These are phyloP conservation scores for Pyrenophora tritici-repentis DNA, from an alignment of 2,329 filamentous ascomycete genomes.

Conservation along the genomic window DNA sequence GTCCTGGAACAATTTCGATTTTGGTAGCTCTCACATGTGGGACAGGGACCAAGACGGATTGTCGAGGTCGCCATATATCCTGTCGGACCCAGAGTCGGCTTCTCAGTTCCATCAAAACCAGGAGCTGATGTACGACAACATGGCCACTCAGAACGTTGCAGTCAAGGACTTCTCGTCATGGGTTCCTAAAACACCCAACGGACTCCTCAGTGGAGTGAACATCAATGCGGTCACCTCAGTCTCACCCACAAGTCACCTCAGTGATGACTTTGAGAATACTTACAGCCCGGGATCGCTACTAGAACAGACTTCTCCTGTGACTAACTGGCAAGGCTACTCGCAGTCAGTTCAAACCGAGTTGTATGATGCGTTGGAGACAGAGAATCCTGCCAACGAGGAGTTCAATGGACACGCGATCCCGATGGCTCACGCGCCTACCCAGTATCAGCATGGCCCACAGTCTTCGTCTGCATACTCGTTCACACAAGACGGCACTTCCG, in stretches of 20 bases:
- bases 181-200: background rate
- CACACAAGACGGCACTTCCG: conserved; percentile 14
- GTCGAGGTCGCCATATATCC: conserved; percentile 11
- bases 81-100: conserved; percentile 1
- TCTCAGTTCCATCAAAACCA: conserved; percentile 9
- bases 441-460: background rate
- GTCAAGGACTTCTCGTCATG: conserved; percentile 10
- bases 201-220: conserved; percentile 2
- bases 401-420: background rate
- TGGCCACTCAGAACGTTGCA: conserved; percentile 2
- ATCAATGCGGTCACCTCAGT: conserved; percentile 11
- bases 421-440: background rate
- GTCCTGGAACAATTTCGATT: conserved; percentile 2
- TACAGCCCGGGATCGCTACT: conserved; percentile 13
- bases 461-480: conserved; percentile 13
- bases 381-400: background rate
- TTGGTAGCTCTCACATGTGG: conserved; percentile 3
- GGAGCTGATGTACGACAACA: conserved; percentile 13
- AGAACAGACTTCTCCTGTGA: conserved; percentile 7
- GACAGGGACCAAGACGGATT: conserved; percentile 6
- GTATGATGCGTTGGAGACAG: background rate
- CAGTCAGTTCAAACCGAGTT: background rate
- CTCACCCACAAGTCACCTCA: conserved; percentile 31
- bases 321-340: conserved; percentile 7
- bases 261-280: conserved; percentile 15